Base-by-base conservation (phyloP, 1,284 basidiomycete species). In the Wallemia ichthyophaga region DNA sequence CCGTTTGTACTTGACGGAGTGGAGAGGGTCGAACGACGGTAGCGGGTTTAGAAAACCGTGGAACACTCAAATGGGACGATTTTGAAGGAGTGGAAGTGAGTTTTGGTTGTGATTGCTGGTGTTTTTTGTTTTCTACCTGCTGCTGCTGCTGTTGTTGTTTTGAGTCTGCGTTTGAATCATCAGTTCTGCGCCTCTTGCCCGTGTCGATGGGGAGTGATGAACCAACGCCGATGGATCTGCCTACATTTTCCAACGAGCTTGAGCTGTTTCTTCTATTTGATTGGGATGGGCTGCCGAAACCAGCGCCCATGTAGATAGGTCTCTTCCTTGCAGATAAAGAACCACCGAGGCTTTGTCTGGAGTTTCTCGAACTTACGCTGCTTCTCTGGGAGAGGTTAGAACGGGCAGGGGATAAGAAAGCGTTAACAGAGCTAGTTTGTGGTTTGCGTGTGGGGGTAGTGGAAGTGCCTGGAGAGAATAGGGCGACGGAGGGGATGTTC, bases 241-340 rank as follows among this genome's bases (percentile, higher is more conserved):
- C 37, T 48, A 48, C n/a, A 3, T 5, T 11, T 21, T 48, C 37
- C 37, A 48, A n/a, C n/a, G n/a, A n/a, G n/a, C n/a, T n/a, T 48
- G 37, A 17, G 7, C n/a, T 13, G n/a, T 21, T 48, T 48, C 37
- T 21, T 48, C 37, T 21, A 5, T 48, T 48, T 11, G 37, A 17
- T 48, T 48, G n/a, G n/a, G n/a, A 17, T 21, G 23, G 23, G 19
- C 25, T 24, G 25, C 55, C 55, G 25, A 56, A 56, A 24, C 55
- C 55, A 17, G 55, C 55, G n/a, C 55, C 55, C 25, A 56, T 25
- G 55, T 56, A 56, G 55, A 56, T 56, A 9, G 55, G 55, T 25
- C 55, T 25, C 55, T 56, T 56, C n/a, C 37, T 48, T 19, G 37
- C 37, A 11, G 37, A 48, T 21, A 48, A 5, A 5, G 37, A 15